Conservation (phyloP, 139 green algal species). For the Chlamydomonas asymmetrica region DNA sequence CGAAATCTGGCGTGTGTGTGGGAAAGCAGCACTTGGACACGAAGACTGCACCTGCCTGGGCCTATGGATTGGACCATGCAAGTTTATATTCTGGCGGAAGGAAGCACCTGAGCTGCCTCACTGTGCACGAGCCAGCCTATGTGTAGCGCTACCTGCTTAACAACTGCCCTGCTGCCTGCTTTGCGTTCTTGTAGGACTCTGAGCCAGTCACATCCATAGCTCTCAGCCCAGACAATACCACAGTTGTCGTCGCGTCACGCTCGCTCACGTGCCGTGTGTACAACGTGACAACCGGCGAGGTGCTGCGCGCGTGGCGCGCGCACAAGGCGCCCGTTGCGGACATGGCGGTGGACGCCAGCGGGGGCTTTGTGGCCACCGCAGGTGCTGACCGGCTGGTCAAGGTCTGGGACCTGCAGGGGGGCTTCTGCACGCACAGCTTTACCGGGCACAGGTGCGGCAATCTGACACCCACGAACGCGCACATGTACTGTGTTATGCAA, state of each 20-base stretch:
- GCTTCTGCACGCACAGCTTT: slow-evolving; percentile 93
- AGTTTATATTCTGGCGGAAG: too few relatives aligned
- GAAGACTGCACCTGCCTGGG: too few relatives aligned
- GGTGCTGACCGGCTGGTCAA: slow-evolving; percentile 73
- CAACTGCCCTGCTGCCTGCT: too few relatives aligned
- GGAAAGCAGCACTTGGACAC: too few relatives aligned
- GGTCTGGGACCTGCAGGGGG: slow-evolving; percentile 70
- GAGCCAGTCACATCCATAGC: slow-evolving; percentile 87
- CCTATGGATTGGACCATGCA: too few relatives aligned
- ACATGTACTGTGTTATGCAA: too few relatives aligned
- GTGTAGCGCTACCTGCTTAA: too few relatives aligned
- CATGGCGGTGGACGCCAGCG: slow-evolving; percentile 77
- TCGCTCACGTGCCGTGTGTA: slow-evolving; percentile 73
- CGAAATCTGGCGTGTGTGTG: too few relatives aligned
- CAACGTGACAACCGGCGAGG: slow-evolving; percentile 55
- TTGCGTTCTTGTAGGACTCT: slow-evolving; percentile 79
- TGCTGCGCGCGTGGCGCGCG: slow-evolving; percentile 47
- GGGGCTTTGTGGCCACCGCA: slow-evolving; percentile 77
- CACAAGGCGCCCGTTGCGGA: slow-evolving; percentile 76
- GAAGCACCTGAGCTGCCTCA: too few relatives aligned
- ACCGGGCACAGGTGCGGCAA: slow-evolving; percentile 65
- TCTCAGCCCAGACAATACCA: slow-evolving; percentile 69
- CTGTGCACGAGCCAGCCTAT: too few relatives aligned
- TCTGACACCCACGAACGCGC: too few relatives aligned
- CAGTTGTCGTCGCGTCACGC: slow-evolving; percentile 77